Percentiles rank a stretch among this genome's conserved stretches.
These are phyloP conservation scores for Penicillium desertorum DNA, from an alignment of 495 filamentous ascomycete species.

Conservation along the genomic window DNA sequence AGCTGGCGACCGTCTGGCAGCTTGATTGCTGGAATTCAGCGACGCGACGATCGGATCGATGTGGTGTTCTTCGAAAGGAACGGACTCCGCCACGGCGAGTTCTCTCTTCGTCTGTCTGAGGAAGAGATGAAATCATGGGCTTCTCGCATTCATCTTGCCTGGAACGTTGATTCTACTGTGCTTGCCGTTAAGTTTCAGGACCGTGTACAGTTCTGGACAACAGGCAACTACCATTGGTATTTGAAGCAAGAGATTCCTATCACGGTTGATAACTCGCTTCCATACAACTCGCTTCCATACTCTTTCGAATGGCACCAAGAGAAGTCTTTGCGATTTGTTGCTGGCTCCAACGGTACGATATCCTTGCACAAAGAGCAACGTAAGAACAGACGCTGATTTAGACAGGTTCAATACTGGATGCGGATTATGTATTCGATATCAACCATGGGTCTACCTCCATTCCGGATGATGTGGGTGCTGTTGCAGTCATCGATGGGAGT, in stretches of 20 bases:
- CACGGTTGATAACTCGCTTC: conserved; percentile 27
- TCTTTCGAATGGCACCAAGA: conserved; percentile 80
- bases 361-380: neutral
- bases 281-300: conserved; percentile 29
- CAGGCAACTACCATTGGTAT: conserved; percentile 97
- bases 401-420: conserved; percentile 49
- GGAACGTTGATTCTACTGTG: conserved; percentile 90
- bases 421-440: conserved; percentile 71
- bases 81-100: conserved; percentile 90
- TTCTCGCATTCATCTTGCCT: conserved; percentile 63
- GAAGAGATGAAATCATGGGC: conserved; percentile 56
- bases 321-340: conserved; percentile 64
- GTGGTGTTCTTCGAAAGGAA: conserved; percentile 97
- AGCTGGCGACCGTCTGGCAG: conserved; percentile 93
- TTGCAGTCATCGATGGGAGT: conserved; percentile 87
- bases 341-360: conserved; percentile 43
- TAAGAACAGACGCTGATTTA: conserved; percentile 6
- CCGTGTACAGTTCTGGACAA: conserved; percentile 89
- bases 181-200: conserved; percentile 76
- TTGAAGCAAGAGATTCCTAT: conserved; percentile 85
- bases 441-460: conserved; percentile 62
- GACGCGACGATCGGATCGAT: conserved; percentile 64
- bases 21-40: conserved; percentile 80
- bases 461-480: conserved; percentile 76
- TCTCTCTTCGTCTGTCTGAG: conserved; percentile 66